phyloP scores from a whole-genome alignment of 768 basidiomycete genomes.

The Pilatotrama ljubarskyi region DNA sequence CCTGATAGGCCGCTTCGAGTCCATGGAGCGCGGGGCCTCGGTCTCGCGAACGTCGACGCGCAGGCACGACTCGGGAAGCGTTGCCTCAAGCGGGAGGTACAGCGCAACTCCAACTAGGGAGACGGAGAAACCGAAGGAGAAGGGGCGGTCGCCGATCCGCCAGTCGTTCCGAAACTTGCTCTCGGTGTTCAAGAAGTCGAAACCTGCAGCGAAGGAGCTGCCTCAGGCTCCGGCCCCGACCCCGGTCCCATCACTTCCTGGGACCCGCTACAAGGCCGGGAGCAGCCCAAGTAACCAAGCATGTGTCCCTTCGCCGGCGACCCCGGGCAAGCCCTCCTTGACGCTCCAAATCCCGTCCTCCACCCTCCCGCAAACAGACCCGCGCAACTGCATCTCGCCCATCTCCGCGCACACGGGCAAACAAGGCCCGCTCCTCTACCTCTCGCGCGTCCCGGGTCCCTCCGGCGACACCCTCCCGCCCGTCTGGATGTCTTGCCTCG shows the following conservation, averaged over 20 bases:
- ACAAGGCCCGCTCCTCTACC: slow-evolving; percentile 50
- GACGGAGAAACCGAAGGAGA: slow-evolving; percentile 38
- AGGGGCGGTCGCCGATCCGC: slow-evolving; percentile 54
- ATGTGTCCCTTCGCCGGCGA: neutral
- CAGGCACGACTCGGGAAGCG: neutral
- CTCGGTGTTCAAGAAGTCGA: slow-evolving; percentile 58
- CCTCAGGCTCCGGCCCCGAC: neutral
- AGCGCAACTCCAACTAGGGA: slow-evolving; percentile 1
- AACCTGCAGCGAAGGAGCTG: slow-evolving; percentile 16
- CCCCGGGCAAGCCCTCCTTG: slow-evolving; percentile 1
- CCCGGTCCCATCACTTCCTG: neutral
- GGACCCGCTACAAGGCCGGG: slow-evolving; percentile 3
- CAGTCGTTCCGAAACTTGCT: slow-evolving; percentile 65
- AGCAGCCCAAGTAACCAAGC: neutral
- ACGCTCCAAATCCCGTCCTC: slow-evolving; percentile 9
- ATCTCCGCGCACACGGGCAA: slow-evolving; percentile 15
- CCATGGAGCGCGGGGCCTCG: slow-evolving; percentile 33
- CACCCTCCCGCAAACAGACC: slow-evolving; percentile 5
- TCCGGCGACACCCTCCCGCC: slow-evolving; percentile 30
- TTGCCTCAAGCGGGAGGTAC: neutral
- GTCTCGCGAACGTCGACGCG: neutral
- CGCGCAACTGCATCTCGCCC: slow-evolving; percentile 29
- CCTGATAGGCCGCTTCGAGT: slow-evolving; percentile 55
- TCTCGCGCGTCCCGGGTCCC: slow-evolving; percentile 31
- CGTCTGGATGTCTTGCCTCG: slow-evolving; percentile 53